These are phyloP conservation scores for Punica granatum DNA, from an alignment of 345 rosid genomes.

Conservation along the genomic window DNA sequence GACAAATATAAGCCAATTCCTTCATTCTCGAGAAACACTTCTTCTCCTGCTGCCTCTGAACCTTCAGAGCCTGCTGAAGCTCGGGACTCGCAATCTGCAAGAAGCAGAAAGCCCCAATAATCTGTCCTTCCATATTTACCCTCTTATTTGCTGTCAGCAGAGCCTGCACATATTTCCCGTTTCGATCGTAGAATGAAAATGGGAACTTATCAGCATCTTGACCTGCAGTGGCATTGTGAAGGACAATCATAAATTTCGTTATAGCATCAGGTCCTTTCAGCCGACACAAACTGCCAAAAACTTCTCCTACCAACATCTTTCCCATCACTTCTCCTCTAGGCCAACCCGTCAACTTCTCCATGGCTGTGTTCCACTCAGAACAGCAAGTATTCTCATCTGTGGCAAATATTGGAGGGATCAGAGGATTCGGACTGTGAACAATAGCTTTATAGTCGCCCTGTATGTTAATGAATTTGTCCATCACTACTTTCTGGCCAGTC, in stretches of 20 bases:
- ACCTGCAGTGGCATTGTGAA: constrained; percentile 87
- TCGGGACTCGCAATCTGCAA: constrained; percentile 93
- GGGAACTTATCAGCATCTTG: constrained; percentile 79
- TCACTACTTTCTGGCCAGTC: constrained; percentile 80
- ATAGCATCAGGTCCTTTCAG: constrained; percentile 87
- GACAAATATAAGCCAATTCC: constrained; percentile 80
- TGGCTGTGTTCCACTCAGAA: constrained; percentile 95
- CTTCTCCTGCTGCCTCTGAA: constrained; percentile 69
- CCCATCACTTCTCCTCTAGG: constrained; percentile 57
- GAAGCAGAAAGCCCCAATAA: constrained; percentile 91
- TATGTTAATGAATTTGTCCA: constrained; percentile 90
- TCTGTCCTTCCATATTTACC: constrained; percentile 56
- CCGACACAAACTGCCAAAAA: constrained; percentile 79
- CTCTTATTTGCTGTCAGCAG: constrained; percentile 88
- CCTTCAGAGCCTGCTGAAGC: constrained; percentile 72
- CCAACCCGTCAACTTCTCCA: constrained; percentile 96
- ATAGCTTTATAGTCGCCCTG: constrained; percentile 94
- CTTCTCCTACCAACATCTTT: constrained; percentile 88
- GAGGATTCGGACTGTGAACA: constrained; percentile 81
- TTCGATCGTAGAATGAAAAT: constrained; percentile 66
- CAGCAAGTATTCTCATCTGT: constrained; percentile 87
- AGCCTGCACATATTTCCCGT: constrained; percentile 64
- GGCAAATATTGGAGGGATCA: constrained; percentile 97
- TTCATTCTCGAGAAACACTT: constrained; percentile 54
- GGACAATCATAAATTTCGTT: constrained; percentile 84